Evolutionary conservation across 352 stramenopile genomes (phyloP).

Genomic region (Globisporangium acanthophoron): DNA sequence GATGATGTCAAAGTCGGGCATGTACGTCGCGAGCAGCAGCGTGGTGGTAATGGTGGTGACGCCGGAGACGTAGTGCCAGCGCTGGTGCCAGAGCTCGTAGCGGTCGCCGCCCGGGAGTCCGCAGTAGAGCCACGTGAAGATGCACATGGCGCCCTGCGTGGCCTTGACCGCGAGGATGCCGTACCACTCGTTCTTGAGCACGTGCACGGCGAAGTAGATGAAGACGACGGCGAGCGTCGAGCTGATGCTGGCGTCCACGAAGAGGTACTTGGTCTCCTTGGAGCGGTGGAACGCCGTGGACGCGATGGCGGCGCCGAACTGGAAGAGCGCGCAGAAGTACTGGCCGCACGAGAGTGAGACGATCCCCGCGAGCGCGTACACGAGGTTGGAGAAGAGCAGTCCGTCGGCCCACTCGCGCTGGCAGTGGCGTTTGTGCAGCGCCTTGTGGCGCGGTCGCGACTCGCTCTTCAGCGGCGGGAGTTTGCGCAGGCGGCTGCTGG

Average conservation of each 20-base stretch:
- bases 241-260: slow-evolving; percentile 75
- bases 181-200: slow-evolving; percentile 70
- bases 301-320: slow-evolving; percentile 60
- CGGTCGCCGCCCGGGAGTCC: slow-evolving; percentile 59
- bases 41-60: slow-evolving; percentile 71
- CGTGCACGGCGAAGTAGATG: slow-evolving; percentile 59
- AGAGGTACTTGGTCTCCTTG: slow-evolving; percentile 79
- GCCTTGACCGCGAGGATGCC: slow-evolving; percentile 66
- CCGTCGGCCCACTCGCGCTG: slow-evolving; percentile 68
- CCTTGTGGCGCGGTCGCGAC: slow-evolving; percentile 27
- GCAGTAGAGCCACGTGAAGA: slow-evolving; percentile 82
- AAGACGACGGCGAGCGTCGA: slow-evolving; percentile 65
- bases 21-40: slow-evolving; percentile 66
- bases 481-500: slow-evolving; percentile 27
- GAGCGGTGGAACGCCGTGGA: slow-evolving; percentile 78
- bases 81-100: slow-evolving; percentile 79
- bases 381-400: slow-evolving; percentile 77
- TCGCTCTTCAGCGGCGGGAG: slow-evolving; percentile 18
- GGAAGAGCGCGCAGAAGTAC: slow-evolving; percentile 66
- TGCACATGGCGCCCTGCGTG: slow-evolving; percentile 42
- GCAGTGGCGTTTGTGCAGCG: slow-evolving; percentile 19
- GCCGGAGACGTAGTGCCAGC: slow-evolving; percentile 80
- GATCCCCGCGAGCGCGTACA: slow-evolving; percentile 64
- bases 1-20: slow-evolving; percentile 76
- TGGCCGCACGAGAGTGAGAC: slow-evolving; percentile 69